Evolutionary conservation across 495 filamentous ascomycete species (phyloP), one percentile per base, ranked within the genome.

Genomic region (Aspergillus coremiiformis): DNA sequence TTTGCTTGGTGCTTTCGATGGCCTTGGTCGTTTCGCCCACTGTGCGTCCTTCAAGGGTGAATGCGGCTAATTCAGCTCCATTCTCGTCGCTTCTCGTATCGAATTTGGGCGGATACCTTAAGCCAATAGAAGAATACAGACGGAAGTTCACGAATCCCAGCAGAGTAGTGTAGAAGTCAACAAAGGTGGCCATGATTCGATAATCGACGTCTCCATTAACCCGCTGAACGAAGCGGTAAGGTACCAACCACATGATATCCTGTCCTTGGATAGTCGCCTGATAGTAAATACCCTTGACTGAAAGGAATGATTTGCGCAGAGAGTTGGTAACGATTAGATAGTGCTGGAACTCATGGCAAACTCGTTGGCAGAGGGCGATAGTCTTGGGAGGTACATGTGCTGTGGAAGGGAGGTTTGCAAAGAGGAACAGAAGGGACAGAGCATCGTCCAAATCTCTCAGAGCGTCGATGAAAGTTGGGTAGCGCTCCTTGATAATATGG

Each of bases 201-300:
- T 95, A 97, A 69, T 98, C 93, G 43, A 98, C 84, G 68, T 97
- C 93, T 12, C 84, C 87, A 21, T 90, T 90, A 26, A 95, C 82
- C 53, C 85, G 74, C 72, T 96, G 94, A 57, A 96, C 95, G 69
- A 98, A 98, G 56, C 86, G 85, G 73, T 98, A 97, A 1, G 93
- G 93, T 3, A 96, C 93, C 17, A 98, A 75, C 93, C 93, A 98
- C 64, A 98, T 75, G 45, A 97, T 85, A 59, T 98, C 93, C 68
- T 97, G 92, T n/a, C 92, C 92, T 64, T 96, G 90, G 44, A 98
- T 92, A 42, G 87, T 97, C 7, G 91, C 94, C 74, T 98, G 94
- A 71, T 97, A 98, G 72, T 98, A 98, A 61, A 98, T 96, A 63
- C 93, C 93, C 76, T 97, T 98, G 69, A 98, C 97, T 1, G 89